Conservation (phyloP, 169 alveolate species). For the Eimeria necatrix region DNA sequence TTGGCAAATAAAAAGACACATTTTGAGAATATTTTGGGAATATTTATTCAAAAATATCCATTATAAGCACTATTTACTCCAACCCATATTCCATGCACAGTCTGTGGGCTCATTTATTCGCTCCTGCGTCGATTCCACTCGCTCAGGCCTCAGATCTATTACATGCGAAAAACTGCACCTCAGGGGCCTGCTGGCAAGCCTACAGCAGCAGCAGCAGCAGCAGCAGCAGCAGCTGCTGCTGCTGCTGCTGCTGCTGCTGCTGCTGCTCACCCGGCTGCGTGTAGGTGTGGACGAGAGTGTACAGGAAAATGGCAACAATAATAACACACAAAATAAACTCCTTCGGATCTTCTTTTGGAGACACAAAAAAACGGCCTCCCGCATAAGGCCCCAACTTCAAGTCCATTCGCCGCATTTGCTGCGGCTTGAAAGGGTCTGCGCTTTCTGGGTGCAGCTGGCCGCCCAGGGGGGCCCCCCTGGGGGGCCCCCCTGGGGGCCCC, state of each 20-base stretch:
- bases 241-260: background rate
- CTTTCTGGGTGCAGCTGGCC: slow-evolving; percentile 37
- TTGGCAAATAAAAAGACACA: background rate
- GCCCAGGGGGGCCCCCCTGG: background rate
- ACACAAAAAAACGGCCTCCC: slow-evolving; percentile 70
- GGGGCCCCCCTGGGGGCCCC: background rate
- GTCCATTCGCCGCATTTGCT: slow-evolving; percentile 68
- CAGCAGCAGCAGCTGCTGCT: too few relatives aligned
- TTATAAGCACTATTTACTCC: too few relatives aligned
- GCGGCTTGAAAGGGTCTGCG: slow-evolving; percentile 29
- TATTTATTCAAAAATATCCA: background rate
- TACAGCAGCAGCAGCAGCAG: too few relatives aligned
- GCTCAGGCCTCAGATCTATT: too few relatives aligned
- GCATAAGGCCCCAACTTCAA: slow-evolving; percentile 76
- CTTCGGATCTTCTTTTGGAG: slow-evolving; percentile 74
- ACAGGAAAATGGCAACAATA: slow-evolving; percentile 13
- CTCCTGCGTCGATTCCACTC: too few relatives aligned
- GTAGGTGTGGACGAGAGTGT: slow-evolving; percentile 33
- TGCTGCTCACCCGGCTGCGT: background rate
- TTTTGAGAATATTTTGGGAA: background rate
- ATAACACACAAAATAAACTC: slow-evolving; percentile 46
- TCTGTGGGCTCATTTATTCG: too few relatives aligned
- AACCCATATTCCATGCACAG: too few relatives aligned
- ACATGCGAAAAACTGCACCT: too few relatives aligned
- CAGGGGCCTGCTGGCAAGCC: too few relatives aligned